These are phyloP conservation scores for Claviceps purpurea DNA, from an alignment of 2,329 filamentous ascomycete genomes.

Conservation along the genomic window DNA sequence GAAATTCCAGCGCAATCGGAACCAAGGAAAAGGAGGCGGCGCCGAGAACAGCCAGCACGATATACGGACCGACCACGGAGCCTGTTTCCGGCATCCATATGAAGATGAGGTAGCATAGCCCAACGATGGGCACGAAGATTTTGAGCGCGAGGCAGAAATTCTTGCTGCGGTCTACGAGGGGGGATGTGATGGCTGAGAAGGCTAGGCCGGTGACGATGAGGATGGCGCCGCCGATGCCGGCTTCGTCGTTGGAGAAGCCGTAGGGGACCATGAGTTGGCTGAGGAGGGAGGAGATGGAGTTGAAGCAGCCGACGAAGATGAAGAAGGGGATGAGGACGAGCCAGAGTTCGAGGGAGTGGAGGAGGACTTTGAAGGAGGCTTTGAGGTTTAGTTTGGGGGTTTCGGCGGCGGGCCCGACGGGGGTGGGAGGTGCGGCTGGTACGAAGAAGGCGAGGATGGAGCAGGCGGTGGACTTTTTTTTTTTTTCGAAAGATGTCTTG, in stretches of 20 bases:
- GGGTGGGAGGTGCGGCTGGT: slow-evolving; percentile 62
- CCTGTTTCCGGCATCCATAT: slow-evolving; percentile 59
- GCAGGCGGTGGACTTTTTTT: slow-evolving; percentile 29
- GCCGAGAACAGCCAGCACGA: slow-evolving; percentile 63
- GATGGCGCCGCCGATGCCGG: slow-evolving; percentile 79
- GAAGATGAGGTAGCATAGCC: slow-evolving; percentile 59
- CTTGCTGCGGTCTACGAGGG: slow-evolving; percentile 76
- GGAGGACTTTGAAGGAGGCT: slow-evolving; percentile 39
- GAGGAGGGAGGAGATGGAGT: slow-evolving; percentile 73
- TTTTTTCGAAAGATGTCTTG: background rate
- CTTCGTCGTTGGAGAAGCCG: slow-evolving; percentile 68
- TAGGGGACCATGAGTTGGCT: slow-evolving; percentile 86
- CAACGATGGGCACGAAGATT: slow-evolving; percentile 60
- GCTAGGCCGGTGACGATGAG: slow-evolving; percentile 83
- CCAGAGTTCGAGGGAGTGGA: slow-evolving; percentile 57
- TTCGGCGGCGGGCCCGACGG: slow-evolving; percentile 54
- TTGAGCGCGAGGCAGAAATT: slow-evolving; percentile 63
- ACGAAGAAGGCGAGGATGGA: slow-evolving; percentile 70
- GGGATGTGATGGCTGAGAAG: slow-evolving; percentile 59
- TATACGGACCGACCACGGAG: slow-evolving; percentile 55
- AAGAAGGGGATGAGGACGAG: slow-evolving; percentile 69
- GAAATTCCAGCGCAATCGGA: slow-evolving; percentile 73
- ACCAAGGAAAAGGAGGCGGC: slow-evolving; percentile 69
- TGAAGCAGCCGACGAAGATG: slow-evolving; percentile 86
- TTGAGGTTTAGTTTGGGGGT: slow-evolving; percentile 40